A percentile compares a stretch with the other conserved stretches of the same genome.
phyloP scores from a whole-genome alignment of 2,329 filamentous ascomycete species.

The Fusarium nurragi region DNA sequence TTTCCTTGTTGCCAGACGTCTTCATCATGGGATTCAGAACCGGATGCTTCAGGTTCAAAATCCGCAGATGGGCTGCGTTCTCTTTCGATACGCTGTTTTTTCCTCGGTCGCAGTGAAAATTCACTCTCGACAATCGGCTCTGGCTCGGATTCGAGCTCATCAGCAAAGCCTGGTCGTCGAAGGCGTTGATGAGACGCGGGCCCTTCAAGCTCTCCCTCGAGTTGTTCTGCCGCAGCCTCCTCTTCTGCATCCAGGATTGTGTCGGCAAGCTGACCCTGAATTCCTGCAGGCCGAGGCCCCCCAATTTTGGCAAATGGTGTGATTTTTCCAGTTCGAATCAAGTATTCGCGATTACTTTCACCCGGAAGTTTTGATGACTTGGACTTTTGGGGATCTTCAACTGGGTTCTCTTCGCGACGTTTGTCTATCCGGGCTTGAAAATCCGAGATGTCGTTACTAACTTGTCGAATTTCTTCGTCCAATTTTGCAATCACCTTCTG shows the following conservation, averaged over 20 bases:
- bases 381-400: conserved; percentile 53
- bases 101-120: conserved; percentile 67
- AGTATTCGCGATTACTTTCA: conserved; percentile 86
- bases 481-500: conserved; percentile 73
- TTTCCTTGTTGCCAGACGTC: conserved; percentile 52
- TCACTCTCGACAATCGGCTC: conserved; percentile 56
- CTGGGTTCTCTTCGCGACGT: conserved; percentile 67
- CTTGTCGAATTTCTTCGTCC: conserved; percentile 69
- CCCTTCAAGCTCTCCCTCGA: conserved; percentile 56
- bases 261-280: conserved; percentile 76
- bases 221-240: conserved; percentile 60
- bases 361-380: conserved; percentile 73
- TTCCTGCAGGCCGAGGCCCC: conserved; percentile 66
- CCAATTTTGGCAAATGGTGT: conserved; percentile 90
- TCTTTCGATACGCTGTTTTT: conserved; percentile 58
- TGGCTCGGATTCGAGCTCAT: conserved; percentile 42
- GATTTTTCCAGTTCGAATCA: conserved; percentile 96
- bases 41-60: conserved; percentile 52
- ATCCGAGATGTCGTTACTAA: conserved; percentile 78
- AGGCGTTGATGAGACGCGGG: conserved; percentile 76
- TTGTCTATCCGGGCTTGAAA: conserved; percentile 84
- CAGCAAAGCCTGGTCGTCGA: conserved; percentile 75
- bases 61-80: conserved; percentile 58
- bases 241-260: conserved; percentile 85
- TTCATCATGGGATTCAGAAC: conserved; percentile 49